Base-by-base conservation (phyloP, 2,329 filamentous ascomycete genomes). In the Diaporthe eres region DNA sequence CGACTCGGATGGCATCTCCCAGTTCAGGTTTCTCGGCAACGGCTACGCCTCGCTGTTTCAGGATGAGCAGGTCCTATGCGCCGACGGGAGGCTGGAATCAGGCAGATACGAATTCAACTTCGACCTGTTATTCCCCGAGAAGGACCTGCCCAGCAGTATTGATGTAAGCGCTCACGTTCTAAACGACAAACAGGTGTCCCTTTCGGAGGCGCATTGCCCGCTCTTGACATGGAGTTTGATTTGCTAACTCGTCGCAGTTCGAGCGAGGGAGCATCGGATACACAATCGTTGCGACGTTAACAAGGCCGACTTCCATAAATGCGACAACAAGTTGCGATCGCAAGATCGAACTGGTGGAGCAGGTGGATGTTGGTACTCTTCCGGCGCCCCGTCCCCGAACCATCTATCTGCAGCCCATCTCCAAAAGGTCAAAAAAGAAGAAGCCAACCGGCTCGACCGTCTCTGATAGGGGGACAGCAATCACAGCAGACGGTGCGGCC, bases 251-350 rank as follows among this genome's bases (percentile, higher is more conserved):
- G 37, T 9, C 25, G 12, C 84, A 98, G 95, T 99, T 99, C 84
- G 97, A 98, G 85, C 92, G 96, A 82, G 97, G 97, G 49, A 96
- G 95, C 2, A 95, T 99, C 80, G 93, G 94, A 28, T 99, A 98
- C 85, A 92, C 96, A 86, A 90, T 98, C 80, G 96, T 95, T 8
- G 94, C 96, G 44, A 98, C 95, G 12, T 84, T 98, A 75, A 98
- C 96, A 28, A 92, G 95, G 74, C 96, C 97, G 28, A 97, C 94
- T 0, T 92, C 95, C 8, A 97, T 98, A 77, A 90, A 93, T 19
- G 93, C 96, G 2, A 95, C 93, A 3, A 90, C 93, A 13, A 94
- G 91, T 49, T 97, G 94, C 84, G 95, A 98, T 79, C 90, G 92
- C 77, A 96, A 95, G 81, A 89, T 99, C 31, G 92, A 92, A 76